phyloP scores from a whole-genome alignment of 139 green algal genomes.

The Zygnema cylindricum region DNA sequence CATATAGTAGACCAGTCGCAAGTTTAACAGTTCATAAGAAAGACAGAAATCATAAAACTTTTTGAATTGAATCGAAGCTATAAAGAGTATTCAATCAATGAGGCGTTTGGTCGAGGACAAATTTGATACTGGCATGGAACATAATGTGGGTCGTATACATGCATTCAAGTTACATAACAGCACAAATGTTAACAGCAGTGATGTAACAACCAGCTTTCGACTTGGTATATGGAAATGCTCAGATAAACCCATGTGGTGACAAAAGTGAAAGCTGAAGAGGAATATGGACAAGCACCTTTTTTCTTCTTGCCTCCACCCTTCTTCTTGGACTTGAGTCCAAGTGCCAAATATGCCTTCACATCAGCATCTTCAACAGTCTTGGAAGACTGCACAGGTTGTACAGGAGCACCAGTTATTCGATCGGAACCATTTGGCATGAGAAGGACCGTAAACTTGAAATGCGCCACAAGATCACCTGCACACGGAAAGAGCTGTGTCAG shows the following conservation, averaged over 20 bases:
- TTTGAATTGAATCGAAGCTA: neutral
- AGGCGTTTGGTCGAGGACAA: neutral
- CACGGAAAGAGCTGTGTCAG: neutral
- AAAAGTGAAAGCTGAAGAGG: neutral
- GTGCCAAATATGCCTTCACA: constrained; percentile 52
- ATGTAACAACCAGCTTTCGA: neutral
- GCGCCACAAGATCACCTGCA: constrained; percentile 74
- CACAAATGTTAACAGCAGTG: too few relatives aligned
- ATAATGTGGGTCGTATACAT: neutral
- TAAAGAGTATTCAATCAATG: neutral
- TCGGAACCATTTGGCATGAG: constrained; percentile 95
- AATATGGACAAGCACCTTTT: constrained; percentile 19
- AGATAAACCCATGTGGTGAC: neutral
- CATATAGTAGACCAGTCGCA: too few relatives aligned
- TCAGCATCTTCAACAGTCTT: constrained; percentile 78
- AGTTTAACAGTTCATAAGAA: too few relatives aligned
- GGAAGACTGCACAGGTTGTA: constrained; percentile 79
- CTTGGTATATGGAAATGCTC: constrained; percentile 16
- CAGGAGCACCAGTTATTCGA: constrained; percentile 73
- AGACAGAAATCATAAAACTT: neutral
- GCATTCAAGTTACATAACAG: neutral
- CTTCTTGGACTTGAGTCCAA: constrained; percentile 61
- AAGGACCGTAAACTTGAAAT: constrained; percentile 96
- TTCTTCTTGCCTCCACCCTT: constrained; percentile 56
- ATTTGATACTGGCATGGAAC: neutral